Base-by-base conservation (phyloP, 805 yeast genomes). In the Hanseniaspora taiwanica region DNA sequence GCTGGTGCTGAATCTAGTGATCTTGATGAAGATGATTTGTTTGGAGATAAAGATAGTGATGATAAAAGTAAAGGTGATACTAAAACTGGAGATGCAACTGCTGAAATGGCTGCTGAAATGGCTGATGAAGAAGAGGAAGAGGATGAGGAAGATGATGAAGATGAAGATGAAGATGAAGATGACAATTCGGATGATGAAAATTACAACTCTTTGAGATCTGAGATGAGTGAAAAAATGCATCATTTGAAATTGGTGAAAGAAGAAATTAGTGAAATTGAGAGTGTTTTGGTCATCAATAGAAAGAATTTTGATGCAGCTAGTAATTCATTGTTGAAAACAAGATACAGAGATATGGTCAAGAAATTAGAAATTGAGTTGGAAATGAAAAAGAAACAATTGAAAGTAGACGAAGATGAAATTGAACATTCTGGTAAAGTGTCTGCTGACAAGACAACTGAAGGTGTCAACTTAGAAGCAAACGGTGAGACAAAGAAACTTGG, bases 361-460 rank as follows among this genome's bases (percentile, higher is more conserved):
- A 78, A 87, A 45, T 68, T 91, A 53, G 78, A 76, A 57, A 76
- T 78, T 40, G 95, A 89, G 50, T 69, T 85, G 44, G 95, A 85
- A 40, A 69, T 76, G 53, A 91, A 89, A 64, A 72, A 71, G 59
- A 67, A 78, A 44, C 85, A 80, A 51, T 64, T 86, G 50, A 64
- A 61, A 47, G 55, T 46, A 13, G 59, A 56, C 38, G 68, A 58
- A 40, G 63, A 57, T 10, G 47, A 44, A 5, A 38, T 50, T 14
- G 40, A 44, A 43, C 40, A 13, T 51, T 44, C 10, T 43, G 40
- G 8, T 39, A 36, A n/a, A 48, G 17, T 12, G 4, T 10, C 36
- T 4, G 10, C 21, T 18, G 23, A 14, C 9, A 16, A 6, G 17
- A 27, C 8, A 6, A 9, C n/a, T 27, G n/a, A 27, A 9, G 32